phyloP scores from a whole-genome alignment of 2,329 filamentous ascomycete genomes.

The Calonectria pauciramosa region DNA sequence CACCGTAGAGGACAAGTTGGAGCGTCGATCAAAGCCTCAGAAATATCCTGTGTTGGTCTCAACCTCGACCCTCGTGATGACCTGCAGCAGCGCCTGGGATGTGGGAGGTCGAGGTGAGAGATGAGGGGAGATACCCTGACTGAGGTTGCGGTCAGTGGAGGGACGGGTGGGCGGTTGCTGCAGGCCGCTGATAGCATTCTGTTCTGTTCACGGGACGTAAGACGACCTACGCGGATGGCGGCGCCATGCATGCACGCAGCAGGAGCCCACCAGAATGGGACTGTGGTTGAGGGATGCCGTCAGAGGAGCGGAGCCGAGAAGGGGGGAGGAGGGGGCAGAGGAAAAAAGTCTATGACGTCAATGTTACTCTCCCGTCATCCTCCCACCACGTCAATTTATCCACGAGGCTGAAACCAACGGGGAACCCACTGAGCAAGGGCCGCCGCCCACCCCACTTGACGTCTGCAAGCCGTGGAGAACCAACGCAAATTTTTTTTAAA shows the following conservation, averaged over 20 bases:
- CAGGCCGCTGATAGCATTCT: conserved; percentile 21
- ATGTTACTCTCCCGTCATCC: conserved; percentile 31
- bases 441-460: background rate
- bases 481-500: background rate
- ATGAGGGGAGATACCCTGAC: conserved; percentile 23
- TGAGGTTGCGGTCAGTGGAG: conserved; percentile 28
- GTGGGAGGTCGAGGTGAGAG: conserved; percentile 28
- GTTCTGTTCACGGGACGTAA: conserved; percentile 4
- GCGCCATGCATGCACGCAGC: conserved; percentile 22
- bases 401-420: conserved; percentile 44
- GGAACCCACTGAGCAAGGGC: conserved; percentile 17
- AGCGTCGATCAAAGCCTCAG: conserved; percentile 24
- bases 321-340: conserved; percentile 6
- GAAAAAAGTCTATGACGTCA: conserved; percentile 39
- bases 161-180: background rate
- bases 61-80: conserved; percentile 36
- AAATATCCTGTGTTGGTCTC: conserved; percentile 2
- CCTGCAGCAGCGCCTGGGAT: conserved; percentile 27
- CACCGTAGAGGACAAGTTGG: conserved; percentile 13
- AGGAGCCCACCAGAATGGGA: conserved; percentile 17
- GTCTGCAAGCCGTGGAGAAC: background rate
- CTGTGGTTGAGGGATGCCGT: conserved; percentile 19
- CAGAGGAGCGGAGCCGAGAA: conserved; percentile 24
- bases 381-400: conserved; percentile 44
- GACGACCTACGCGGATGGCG: conserved; percentile 11